Percentiles rank a stretch among this genome's conserved stretches.
Evolutionary conservation across 2,329 filamentous ascomycete genomes (phyloP).

Genomic region (Graphiopsis chlorocephala): DNA sequence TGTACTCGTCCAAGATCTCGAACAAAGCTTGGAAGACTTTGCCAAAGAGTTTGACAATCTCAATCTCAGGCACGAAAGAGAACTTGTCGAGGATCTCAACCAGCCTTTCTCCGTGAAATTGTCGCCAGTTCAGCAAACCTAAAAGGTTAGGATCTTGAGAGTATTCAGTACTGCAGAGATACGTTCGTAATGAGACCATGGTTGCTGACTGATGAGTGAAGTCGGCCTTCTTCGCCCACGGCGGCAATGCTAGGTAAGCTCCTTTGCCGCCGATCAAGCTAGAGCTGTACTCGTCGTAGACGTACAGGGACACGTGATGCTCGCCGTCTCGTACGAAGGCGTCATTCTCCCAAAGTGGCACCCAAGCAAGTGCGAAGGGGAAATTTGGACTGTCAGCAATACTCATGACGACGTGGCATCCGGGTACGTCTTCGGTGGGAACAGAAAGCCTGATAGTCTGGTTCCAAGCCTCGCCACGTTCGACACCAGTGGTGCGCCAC

Average conservation of each 20-base stretch:
- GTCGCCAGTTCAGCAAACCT: conserved; percentile 74
- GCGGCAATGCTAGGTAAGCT: conserved; percentile 82
- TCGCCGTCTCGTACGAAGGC: conserved; percentile 85
- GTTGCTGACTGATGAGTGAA: conserved; percentile 76
- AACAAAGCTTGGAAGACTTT: conserved; percentile 91
- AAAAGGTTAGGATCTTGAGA: conserved; percentile 88
- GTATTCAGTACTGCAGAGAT: conserved; percentile 89
- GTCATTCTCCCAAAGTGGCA: conserved; percentile 89
- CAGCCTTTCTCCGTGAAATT: conserved; percentile 62
- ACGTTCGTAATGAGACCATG: conserved; percentile 71
- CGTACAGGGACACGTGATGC: conserved; percentile 80
- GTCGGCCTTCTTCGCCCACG: conserved; percentile 69
- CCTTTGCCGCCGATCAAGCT: conserved; percentile 71
- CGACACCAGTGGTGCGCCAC: conserved; percentile 81
- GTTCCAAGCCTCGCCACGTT: conserved; percentile 79
- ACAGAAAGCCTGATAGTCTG: conserved; percentile 82
- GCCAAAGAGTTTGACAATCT: conserved; percentile 89
- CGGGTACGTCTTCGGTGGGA: conserved; percentile 73
- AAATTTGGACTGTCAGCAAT: conserved; percentile 81
- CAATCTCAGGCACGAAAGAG: conserved; percentile 92
- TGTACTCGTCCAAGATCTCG: conserved; percentile 82
- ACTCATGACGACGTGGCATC: conserved; percentile 84
- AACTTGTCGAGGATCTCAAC: conserved; percentile 74
- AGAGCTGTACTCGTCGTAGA: conserved; percentile 86
- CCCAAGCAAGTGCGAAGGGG: conserved; percentile 87